Evolutionary conservation across 164 flowering plant genomes (phyloP), one percentile per base, ranked within the genome.

Genomic region (Magnolia sinica): DNA sequence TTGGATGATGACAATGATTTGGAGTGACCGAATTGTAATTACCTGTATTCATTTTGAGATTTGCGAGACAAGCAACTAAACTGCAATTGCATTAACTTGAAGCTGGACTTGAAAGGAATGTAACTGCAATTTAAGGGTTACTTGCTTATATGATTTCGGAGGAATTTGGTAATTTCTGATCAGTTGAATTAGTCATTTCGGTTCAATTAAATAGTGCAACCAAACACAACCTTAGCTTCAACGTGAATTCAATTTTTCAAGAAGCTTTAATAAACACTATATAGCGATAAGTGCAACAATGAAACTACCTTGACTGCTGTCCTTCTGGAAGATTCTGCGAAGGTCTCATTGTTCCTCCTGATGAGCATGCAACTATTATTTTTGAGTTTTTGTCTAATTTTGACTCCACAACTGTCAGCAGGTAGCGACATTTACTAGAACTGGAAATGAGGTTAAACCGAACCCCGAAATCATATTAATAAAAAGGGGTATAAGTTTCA

Each of bases 251-350:
- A 50, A 37, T 51, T 20, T 52, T n/a, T 50, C 14, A 50, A 50
- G 20, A 63, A 64, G 16, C 13, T 45, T 6, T 27, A 74, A 3
- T 19, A 37, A 37, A 37, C 45, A 55, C 11, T 2, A 55, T 55
- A 10, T 4, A 24, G 4, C n/a, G 1, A 24, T 24, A 49, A 23
- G 8, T 14, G 13, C 50, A 50, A 24, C 4, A 73, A 64, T 3
- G 0, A 50, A 49, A 45, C 20, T 19, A 96, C 97, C 99, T 96
- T 76, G 99, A 96, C 74, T 96, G 99, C 79, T 92, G 92, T 52
- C 99, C 99, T 87, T 96, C 94, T 8, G 99, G 99, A 75, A 96
- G 97, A 84, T 88, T 96, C 83, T 88, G 96, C 7, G 98, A 29
- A 73, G 99, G 99, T 83, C 83, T 92, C 93, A 88, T 90, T 51